Evolutionary conservation across 306 rosid genomes (phyloP).

Genomic region (Citrullus mucosospermus): DNA sequence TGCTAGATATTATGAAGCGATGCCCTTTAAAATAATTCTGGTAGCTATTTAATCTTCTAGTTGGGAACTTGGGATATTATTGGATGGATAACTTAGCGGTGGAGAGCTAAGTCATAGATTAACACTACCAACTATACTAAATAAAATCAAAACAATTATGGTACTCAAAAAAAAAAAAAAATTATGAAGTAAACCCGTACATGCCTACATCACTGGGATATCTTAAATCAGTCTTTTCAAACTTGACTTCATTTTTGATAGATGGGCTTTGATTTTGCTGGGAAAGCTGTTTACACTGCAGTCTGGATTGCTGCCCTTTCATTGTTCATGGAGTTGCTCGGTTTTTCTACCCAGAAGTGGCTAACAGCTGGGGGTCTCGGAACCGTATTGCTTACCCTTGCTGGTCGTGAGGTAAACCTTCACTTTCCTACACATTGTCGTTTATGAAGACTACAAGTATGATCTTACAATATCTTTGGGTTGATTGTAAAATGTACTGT

Average conservation of each 20-base stretch:
- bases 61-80: too few species aligned
- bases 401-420: conserved; percentile 84
- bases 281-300: conserved; percentile 79
- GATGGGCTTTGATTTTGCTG: conserved; percentile 94
- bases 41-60: background rate
- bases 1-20: background rate
- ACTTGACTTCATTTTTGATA: conserved; percentile 9
- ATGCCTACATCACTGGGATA: background rate
- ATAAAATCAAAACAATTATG: background rate
- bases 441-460: background rate
- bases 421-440: conserved; percentile 9
- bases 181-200: background rate
- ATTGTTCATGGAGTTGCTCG: conserved; percentile 92
- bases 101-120: background rate
- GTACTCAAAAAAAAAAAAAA: background rate
- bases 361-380: conserved; percentile 99
- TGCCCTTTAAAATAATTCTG: background rate
- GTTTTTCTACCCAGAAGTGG: conserved; percentile 97
- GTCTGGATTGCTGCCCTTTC: conserved; percentile 98
- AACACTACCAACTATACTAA: background rate
- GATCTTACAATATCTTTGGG: conserved; percentile 2
- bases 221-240: background rate
- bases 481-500: background rate
- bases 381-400: conserved; percentile 85
- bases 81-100: background rate